Percentiles rank a stretch among this genome's conserved stretches.
phyloP scores from a whole-genome alignment of 2,329 filamentous ascomycete genomes.

The Xylariaceae sp. region DNA sequence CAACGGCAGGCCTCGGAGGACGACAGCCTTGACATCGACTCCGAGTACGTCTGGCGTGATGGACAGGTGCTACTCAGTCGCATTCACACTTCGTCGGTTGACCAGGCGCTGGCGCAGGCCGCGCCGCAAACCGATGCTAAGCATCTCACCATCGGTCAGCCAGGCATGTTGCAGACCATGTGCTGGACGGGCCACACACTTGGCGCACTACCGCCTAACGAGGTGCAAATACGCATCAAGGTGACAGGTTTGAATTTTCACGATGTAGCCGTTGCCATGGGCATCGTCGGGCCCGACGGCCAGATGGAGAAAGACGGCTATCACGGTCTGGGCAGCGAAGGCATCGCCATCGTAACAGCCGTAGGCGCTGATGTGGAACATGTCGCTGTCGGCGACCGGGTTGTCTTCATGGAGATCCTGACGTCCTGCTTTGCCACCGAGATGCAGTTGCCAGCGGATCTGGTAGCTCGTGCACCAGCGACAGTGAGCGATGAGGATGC shows the following conservation, averaged over 20 bases:
- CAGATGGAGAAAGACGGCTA: no score
- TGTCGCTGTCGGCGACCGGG: constrained; percentile 10
- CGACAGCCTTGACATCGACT: not conserved
- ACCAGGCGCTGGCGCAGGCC: not conserved
- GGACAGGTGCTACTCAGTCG: not conserved
- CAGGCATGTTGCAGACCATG: not conserved
- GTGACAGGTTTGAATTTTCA: constrained; percentile 1
- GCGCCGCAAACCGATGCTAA: not conserved
- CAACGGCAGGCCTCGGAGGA: not conserved
- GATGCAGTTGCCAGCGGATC: constrained; percentile 2
- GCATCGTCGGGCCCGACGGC: not conserved
- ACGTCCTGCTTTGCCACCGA: not conserved
- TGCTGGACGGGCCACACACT: not conserved
- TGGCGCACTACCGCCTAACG: not conserved
- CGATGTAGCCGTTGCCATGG: not conserved
- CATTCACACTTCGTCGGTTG: not conserved
- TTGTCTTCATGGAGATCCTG: constrained; percentile 1
- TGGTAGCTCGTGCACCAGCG: constrained; percentile 5
- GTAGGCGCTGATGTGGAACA: constrained; percentile 2
- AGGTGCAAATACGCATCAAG: constrained; percentile 3
- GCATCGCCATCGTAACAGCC: constrained; percentile 8
- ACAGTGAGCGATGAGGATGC: constrained; percentile 8
- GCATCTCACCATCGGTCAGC: not conserved
- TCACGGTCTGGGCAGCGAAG: no score
- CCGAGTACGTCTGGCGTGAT: not conserved